Percentiles rank a stretch among this genome's conserved stretches.
Conservation (phyloP, 352 stramenopile genomes). For the Aphanomyces stellatus region DNA sequence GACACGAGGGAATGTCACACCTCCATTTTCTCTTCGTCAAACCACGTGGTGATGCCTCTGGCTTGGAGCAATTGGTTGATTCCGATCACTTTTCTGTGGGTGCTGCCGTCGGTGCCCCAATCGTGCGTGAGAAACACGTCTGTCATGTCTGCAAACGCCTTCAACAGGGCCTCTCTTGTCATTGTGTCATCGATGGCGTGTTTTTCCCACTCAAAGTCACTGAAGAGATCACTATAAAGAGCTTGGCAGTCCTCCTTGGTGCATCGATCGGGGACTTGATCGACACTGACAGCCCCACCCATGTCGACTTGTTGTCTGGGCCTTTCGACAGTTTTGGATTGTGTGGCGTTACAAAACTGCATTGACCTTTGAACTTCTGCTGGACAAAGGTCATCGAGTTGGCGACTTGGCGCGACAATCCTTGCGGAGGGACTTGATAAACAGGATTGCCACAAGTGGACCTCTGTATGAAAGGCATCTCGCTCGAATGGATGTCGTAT, state of each 20-base stretch:
- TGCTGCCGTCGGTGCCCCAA: constrained; percentile 1
- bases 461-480: too few relatives aligned
- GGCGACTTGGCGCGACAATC: too few relatives aligned
- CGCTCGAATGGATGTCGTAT: too few relatives aligned
- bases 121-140: constrained; percentile 16
- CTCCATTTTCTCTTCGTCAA: constrained; percentile 18
- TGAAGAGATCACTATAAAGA: not conserved
- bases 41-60: constrained; percentile 6
- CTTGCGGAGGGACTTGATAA: too few relatives aligned
- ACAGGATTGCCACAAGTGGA: too few relatives aligned
- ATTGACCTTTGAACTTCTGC: too few relatives aligned
- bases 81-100: not conserved
- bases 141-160: not conserved
- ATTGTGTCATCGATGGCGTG: not conserved
- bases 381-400: too few relatives aligned
- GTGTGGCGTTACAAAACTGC: too few relatives aligned
- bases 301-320: too few relatives aligned
- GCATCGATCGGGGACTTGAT: too few relatives aligned
- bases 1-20: not conserved
- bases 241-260: not conserved
- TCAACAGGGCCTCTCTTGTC: not conserved
- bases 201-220: not conserved
- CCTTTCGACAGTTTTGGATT: too few relatives aligned
- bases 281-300: too few relatives aligned
- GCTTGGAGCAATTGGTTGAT: not conserved